A percentile compares a stretch with the other conserved stretches of the same genome.
These are phyloP conservation scores for Acer campestre DNA, from an alignment of 345 rosid species.

Conservation along the genomic window DNA sequence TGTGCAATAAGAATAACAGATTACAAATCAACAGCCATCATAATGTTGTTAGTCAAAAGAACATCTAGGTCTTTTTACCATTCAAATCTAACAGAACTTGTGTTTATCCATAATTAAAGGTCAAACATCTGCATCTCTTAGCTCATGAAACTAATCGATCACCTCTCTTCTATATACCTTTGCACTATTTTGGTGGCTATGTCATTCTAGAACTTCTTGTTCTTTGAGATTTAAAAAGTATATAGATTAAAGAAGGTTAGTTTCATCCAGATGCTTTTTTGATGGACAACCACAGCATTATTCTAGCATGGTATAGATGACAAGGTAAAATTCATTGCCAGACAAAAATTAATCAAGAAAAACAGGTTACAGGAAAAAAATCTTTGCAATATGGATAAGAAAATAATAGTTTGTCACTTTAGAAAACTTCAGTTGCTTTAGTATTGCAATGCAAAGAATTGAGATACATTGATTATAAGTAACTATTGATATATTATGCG, in stretches of 20 bases:
- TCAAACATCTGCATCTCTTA: background rate
- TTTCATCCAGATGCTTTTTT: background rate
- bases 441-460: background rate
- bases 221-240: conserved; percentile 3
- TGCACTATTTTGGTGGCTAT: background rate
- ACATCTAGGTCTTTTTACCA: conserved; percentile 2
- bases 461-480: background rate
- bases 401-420: background rate
- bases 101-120: background rate
- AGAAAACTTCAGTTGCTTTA: background rate
- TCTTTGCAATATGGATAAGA: background rate
- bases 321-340: conserved; percentile 1
- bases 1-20: background rate
- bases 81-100: background rate
- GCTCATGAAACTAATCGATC: background rate
- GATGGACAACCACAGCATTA: background rate
- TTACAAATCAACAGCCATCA: background rate
- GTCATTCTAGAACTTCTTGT: conserved; percentile 1
- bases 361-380: background rate
- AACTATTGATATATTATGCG: background rate
- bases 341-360: background rate
- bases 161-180: conserved; percentile 1
- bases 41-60: background rate
- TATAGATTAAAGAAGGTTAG: background rate
- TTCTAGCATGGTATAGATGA: background rate